Base-by-base conservation (phyloP, 306 rosid genomes). In the Erythrophleum fordii region DNA sequence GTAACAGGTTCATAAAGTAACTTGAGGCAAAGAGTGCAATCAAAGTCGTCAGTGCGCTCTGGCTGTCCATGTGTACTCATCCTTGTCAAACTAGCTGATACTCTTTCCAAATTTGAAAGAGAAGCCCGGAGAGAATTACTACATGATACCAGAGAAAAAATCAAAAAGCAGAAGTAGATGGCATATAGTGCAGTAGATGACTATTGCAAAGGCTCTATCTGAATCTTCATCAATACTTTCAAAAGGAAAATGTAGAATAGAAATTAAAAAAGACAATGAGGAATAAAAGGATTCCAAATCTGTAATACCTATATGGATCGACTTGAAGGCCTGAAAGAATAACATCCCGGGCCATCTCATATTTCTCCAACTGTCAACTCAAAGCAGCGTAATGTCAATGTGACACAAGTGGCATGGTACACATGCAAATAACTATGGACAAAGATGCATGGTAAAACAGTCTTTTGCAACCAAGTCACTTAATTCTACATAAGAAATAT, bases 1-100 rank as follows among this genome's bases (percentile, higher is more conserved):
- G 99, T 96, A 64, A 96, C 84, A 69, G 99, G 98, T 82, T 90
- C 95, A 65, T 88, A 93, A 35, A 93, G 83, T 75, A 93, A 88
- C 88, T 96, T 96, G 83, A 93, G 85, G 86, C 99, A 96, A 73
- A 96, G 82, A 42, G 97, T 93, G 85, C 99, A 93, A 87, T 96
- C 93, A 81, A 89, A 96, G 53, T 96, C 99, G 81, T 92, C 98
- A 77, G 83, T 88, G 12, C 91, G 92, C 68, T 96, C 97, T 67
- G 93, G 83, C 64, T 81, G 90, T 68, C 79, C 90, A 64, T 87
- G 91, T 77, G 74, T 76, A 52, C 87, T 82, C 52, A 44, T 82
- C 80, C 87, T 81, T 16, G 75, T 62, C 73, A 79, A 72, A 76
- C 75, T 82, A 77, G 85, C 85, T 83, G 82, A 80, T 65, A 73